Conservation (phyloP, 2,329 filamentous ascomycete species). For the Helminthosporium solani region DNA sequence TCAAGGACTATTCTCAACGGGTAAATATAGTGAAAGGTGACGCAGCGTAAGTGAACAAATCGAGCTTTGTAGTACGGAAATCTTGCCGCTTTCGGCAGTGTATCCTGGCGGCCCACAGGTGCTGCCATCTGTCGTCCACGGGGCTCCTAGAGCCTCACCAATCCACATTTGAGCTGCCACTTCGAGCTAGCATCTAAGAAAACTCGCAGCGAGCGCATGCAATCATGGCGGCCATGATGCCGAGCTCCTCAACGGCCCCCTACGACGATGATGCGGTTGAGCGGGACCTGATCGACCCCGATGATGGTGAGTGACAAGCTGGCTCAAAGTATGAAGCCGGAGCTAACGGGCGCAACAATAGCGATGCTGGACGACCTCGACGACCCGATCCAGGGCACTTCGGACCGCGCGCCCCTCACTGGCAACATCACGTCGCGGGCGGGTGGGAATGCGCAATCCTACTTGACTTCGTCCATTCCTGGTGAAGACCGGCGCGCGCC, state of each 20-base stretch:
- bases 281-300: slow-evolving; percentile 55
- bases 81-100: slow-evolving; percentile 22
- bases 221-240: slow-evolving; percentile 50
- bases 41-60: slow-evolving; percentile 20
- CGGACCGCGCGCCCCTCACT: slow-evolving; percentile 76
- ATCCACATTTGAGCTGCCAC: slow-evolving; percentile 22
- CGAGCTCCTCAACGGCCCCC: slow-evolving; percentile 41
- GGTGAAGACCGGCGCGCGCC: slow-evolving; percentile 90
- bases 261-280: slow-evolving; percentile 51
- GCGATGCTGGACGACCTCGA: slow-evolving; percentile 91
- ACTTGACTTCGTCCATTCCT: slow-evolving; percentile 83
- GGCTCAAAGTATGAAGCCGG: neutral
- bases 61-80: slow-evolving; percentile 26
- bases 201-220: slow-evolving; percentile 15
- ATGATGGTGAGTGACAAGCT: slow-evolving; percentile 50
- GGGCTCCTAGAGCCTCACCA: slow-evolving; percentile 32
- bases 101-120: slow-evolving; percentile 16
- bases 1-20: slow-evolving; percentile 12
- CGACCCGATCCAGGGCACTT: slow-evolving; percentile 70
- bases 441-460: slow-evolving; percentile 67
- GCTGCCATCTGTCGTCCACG: slow-evolving; percentile 17
- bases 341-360: slow-evolving; percentile 36
- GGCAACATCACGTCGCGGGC: slow-evolving; percentile 73
- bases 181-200: slow-evolving; percentile 22
- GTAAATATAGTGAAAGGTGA: slow-evolving; percentile 28